Conservation (phyloP, 78 protist species). For the Dictyostelium capitatum region DNA sequence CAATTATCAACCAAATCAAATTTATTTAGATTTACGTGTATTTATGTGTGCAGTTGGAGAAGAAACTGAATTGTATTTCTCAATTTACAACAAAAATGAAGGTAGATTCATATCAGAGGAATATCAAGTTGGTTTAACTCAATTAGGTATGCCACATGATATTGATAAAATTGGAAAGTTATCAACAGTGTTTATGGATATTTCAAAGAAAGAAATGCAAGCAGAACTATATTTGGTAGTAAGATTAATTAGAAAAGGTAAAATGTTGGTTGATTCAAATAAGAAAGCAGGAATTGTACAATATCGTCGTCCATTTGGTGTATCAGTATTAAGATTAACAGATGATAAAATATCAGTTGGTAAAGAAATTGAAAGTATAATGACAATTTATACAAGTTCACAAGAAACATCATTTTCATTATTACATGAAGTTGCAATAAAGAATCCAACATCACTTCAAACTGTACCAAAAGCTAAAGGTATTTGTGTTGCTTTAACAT, state of each 20-base stretch:
- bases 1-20: conserved; percentile 48
- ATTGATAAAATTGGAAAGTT: conserved; percentile 61
- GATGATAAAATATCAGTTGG: conserved; percentile 48
- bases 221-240: conserved; percentile 50
- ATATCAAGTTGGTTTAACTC: conserved; percentile 69
- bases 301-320: conserved; percentile 79
- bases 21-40: conserved; percentile 54
- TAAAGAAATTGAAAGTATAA: conserved; percentile 52
- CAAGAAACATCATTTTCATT: conserved; percentile 52
- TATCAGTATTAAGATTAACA: conserved; percentile 27
- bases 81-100: conserved; percentile 58
- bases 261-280: conserved; percentile 56
- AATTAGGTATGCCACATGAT: conserved; percentile 75
- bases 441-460: conserved; percentile 57
- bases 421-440: conserved; percentile 62
- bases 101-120: conserved; percentile 70
- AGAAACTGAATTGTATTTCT: conserved; percentile 62
- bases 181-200: conserved; percentile 57
- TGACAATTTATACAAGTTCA: conserved; percentile 46
- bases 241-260: conserved; percentile 56
- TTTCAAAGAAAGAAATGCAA: conserved; percentile 63
- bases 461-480: conserved; percentile 77
- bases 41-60: conserved; percentile 79
- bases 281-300: conserved; percentile 51
- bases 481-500: conserved; percentile 47